phyloP scores from a whole-genome alignment of 345 rosid genomes.

The Salix viminalis region DNA sequence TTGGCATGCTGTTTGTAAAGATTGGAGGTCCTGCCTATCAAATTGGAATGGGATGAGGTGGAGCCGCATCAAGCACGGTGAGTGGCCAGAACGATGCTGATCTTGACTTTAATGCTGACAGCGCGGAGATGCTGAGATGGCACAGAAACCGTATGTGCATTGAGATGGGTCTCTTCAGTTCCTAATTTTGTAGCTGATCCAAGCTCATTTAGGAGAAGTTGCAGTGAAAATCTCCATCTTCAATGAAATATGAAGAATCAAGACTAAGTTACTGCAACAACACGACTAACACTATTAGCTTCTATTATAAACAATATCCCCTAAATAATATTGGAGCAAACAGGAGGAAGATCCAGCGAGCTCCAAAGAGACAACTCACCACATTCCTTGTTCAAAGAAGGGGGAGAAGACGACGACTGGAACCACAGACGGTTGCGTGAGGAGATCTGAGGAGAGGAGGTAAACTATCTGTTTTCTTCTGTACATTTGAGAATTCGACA shows the following conservation, averaged over 20 bases:
- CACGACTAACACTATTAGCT: background rate
- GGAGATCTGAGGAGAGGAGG: too few relatives aligned
- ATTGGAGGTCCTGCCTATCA: constrained; percentile 98
- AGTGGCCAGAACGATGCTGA: constrained; percentile 97
- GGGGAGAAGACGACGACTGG: constrained; percentile 12
- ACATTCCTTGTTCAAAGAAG: constrained; percentile 10
- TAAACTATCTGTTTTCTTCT: background rate
- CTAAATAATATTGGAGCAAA: constrained; percentile 17
- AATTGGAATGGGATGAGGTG: constrained; percentile 90
- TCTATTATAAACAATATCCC: background rate
- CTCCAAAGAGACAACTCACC: constrained; percentile 22
- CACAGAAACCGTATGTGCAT: constrained; percentile 79
- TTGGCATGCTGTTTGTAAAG: constrained; percentile 91
- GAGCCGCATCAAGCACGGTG: constrained; percentile 98
- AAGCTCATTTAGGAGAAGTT: too few relatives aligned
- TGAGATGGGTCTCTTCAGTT: constrained; percentile 51
- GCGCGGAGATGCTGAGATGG: constrained; percentile 97
- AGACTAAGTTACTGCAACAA: background rate
- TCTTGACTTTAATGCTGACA: constrained; percentile 97
- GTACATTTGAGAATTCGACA: background rate
- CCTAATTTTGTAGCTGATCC: too few relatives aligned
- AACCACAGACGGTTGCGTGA: too few relatives aligned
- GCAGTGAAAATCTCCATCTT: too few relatives aligned
- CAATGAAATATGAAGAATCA: background rate
- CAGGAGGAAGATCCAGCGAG: constrained; percentile 27